Conservation (phyloP, 805 yeast genomes). For the Yamadazyma ubonensis region DNA sequence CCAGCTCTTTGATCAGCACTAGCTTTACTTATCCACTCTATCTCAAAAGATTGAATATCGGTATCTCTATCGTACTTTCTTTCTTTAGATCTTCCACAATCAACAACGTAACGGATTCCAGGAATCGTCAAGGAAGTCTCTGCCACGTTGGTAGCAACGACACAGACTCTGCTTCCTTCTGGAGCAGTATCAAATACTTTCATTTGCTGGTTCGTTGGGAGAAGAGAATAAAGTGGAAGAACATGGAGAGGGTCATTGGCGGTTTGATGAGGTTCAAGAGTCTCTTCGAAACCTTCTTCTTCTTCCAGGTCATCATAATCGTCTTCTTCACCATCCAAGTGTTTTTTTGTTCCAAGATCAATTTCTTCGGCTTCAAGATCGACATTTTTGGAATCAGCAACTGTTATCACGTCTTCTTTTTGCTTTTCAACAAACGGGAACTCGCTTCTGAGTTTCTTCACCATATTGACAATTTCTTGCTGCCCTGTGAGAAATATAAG, state of each 20-base stretch:
- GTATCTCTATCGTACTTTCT: conserved; percentile 76
- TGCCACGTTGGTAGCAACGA: conserved; percentile 96
- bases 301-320: conserved; percentile 52
- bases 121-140: conserved; percentile 98
- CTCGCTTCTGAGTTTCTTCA: conserved; percentile 62
- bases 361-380: conserved; percentile 86
- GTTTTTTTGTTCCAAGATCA: conserved; percentile 57
- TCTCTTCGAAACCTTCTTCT: conserved; percentile 72
- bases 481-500: conserved; percentile 92
- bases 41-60: conserved; percentile 89
- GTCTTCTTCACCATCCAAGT: conserved; percentile 42
- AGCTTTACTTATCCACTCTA: conserved; percentile 92
- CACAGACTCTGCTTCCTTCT: conserved; percentile 78
- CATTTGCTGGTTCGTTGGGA: conserved; percentile 96
- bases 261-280: conserved; percentile 66
- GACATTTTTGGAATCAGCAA: conserved; percentile 44
- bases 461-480: conserved; percentile 79
- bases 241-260: conserved; percentile 81
- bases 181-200: conserved; percentile 88
- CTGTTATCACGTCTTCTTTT: conserved; percentile 28
- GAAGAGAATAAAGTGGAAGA: conserved; percentile 84
- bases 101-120: conserved; percentile 90
- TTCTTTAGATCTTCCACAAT: conserved; percentile 92
- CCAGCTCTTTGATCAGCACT: conserved; percentile 95
- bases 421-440: conserved; percentile 49